A percentile compares a stretch with the other conserved stretches of the same genome.
These are phyloP conservation scores for Vigna nakashimae DNA, from an alignment of 306 rosid species.

Conservation along the genomic window DNA sequence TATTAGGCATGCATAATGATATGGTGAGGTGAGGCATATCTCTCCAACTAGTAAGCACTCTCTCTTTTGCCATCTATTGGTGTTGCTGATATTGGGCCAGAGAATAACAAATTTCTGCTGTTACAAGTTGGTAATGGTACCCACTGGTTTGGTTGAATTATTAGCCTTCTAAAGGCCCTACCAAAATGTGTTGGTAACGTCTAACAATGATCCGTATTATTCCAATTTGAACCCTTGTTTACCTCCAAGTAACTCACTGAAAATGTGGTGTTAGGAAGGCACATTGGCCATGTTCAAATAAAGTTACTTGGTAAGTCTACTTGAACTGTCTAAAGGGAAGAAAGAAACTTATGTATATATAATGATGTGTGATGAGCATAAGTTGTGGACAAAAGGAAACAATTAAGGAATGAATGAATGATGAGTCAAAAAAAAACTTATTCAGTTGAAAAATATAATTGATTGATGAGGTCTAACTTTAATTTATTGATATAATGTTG, in stretches of 20 bases:
- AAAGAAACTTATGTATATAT: constrained; percentile 20
- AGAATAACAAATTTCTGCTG: constrained; percentile 18
- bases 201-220: constrained; percentile 2
- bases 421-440: constrained; percentile 47
- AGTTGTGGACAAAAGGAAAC: constrained; percentile 18
- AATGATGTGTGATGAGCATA: not conserved
- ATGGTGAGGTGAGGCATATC: constrained; percentile 42
- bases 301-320: constrained; percentile 12
- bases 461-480: constrained; percentile 27
- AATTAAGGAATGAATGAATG: constrained; percentile 33
- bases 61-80: not conserved
- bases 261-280: constrained; percentile 32
- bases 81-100: constrained; percentile 30
- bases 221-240: constrained; percentile 30
- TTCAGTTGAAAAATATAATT: constrained; percentile 26
- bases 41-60: not conserved
- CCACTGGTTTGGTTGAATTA: constrained; percentile 30
- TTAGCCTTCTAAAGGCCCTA: constrained; percentile 23
- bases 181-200: constrained; percentile 35
- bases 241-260: constrained; percentile 31
- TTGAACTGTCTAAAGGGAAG: constrained; percentile 2
- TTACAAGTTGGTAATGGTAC: constrained; percentile 24
- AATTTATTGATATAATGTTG: constrained; percentile 24
- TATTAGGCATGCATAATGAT: constrained; percentile 43
- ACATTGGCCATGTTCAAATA: not conserved